These are phyloP conservation scores for Sclerotinia sclerotiorum DNA, from an alignment of 2,329 filamentous ascomycete species.

Conservation along the genomic window DNA sequence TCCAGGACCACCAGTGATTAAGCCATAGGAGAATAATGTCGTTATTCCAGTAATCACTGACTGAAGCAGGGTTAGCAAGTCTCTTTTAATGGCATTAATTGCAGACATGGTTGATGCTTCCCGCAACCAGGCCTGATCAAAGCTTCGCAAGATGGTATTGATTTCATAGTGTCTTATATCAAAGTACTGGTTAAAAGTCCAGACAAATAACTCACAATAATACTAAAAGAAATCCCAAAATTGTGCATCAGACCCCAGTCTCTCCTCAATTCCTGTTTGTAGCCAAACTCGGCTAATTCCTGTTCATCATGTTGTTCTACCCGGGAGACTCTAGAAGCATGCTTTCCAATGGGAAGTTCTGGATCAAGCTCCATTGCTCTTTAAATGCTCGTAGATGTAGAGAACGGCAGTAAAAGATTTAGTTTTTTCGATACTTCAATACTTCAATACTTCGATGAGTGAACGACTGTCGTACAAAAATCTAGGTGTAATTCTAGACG, in stretches of 20 bases:
- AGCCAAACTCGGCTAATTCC: constrained; percentile 56
- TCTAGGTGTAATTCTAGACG: background rate
- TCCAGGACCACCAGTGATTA: constrained; percentile 55
- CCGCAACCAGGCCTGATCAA: background rate
- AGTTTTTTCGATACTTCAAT: too few relatives aligned
- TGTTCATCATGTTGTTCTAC: constrained; percentile 46
- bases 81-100: background rate
- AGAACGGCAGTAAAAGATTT: background rate
- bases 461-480: background rate
- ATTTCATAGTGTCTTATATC: background rate
- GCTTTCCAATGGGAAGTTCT: constrained; percentile 26
- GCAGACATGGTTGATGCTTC: background rate
- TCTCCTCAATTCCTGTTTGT: constrained; percentile 58
- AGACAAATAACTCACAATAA: constrained; percentile 49
- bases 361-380: constrained; percentile 8
- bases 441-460: background rate
- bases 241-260: constrained; percentile 61
- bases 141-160: too few relatives aligned
- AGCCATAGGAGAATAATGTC: constrained; percentile 57
- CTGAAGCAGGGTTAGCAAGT: constrained; percentile 39
- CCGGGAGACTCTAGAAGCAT: constrained; percentile 21
- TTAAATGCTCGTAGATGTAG: background rate
- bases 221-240: constrained; percentile 62
- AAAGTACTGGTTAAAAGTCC: background rate
- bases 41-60: constrained; percentile 60